Base-by-base conservation (phyloP, 805 yeast species). In the Kazachstania africana region DNA sequence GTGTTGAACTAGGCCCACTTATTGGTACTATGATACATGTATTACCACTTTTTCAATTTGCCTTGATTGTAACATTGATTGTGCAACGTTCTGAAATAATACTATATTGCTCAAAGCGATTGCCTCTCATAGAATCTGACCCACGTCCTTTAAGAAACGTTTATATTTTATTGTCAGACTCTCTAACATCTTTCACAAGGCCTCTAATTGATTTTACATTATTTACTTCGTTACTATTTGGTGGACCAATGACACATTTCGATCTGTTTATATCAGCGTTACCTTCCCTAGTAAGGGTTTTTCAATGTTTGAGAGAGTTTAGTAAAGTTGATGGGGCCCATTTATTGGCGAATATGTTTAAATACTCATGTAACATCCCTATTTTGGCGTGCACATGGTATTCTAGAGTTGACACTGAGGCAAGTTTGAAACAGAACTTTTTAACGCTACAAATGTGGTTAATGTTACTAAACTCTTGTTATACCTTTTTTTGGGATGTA, bases 401-500 rank as follows among this genome's bases (percentile, higher is more conserved):
- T 17, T 36, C 33, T 26, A 40, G 40, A 36, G 36, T 34, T 18
- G 14, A 36, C 33, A 6, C 38, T 25, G 29, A 34, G 13, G 23
- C 31, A 12, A 27, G 32, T 12, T 16, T 33, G 2, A 16, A 32
- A 3, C 8, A 24, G 6, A 27, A 31, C 8, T 39, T 56, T 15
- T 19, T 15, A 12, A 25, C 12, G 2, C 13, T 34, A 3, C 57
- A 61, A 52, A 44, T 52, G 12, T 36, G 59, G 43, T 59, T 60
- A 44, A 73, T 67, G 36, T 47, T 76, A 1, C 45, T 80, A 25
- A 84, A 81, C 50, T 79, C 97, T 0, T 45, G 72, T 0, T 91
- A 80, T 53, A 70, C 94, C 12, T 80, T 83, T 37, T 59, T 72
- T 34, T 91, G 99, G 99, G 99, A 91, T 54, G 55, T 88, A 9